A percentile compares a stretch with the other conserved stretches of the same genome.
phyloP scores from a whole-genome alignment of 2,329 filamentous ascomycete genomes.

The Colletotrichum ledebouriae region DNA sequence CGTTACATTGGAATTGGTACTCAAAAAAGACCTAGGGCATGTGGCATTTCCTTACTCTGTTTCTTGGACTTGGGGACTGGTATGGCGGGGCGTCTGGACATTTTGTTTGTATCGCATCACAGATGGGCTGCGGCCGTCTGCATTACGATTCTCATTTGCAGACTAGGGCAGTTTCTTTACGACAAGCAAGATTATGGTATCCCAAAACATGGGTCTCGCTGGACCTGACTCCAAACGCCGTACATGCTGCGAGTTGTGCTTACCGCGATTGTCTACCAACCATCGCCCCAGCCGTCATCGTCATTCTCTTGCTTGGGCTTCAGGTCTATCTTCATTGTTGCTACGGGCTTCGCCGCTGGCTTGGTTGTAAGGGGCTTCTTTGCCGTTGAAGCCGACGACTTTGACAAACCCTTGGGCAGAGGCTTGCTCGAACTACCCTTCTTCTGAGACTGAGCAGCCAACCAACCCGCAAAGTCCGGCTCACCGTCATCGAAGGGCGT shows the following conservation, averaged over 20 bases:
- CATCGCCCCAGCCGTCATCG: conserved; percentile 76
- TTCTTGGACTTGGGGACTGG: conserved; percentile 35
- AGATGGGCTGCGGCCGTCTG: conserved; percentile 35
- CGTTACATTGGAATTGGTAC: conserved; percentile 22
- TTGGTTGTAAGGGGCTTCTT: conserved; percentile 58
- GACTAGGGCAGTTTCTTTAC: conserved; percentile 24
- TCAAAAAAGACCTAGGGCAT: conserved; percentile 27
- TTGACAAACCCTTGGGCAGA: conserved; percentile 86
- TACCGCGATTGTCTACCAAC: conserved; percentile 61
- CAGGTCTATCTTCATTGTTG: conserved; percentile 77
- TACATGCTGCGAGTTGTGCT: conserved; percentile 30
- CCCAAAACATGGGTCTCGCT: conserved; percentile 19
- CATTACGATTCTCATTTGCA: conserved; percentile 30
- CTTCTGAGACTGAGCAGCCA: conserved; percentile 85
- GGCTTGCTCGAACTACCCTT: conserved; percentile 74
- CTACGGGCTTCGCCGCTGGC: conserved; percentile 56
- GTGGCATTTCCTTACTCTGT: conserved; percentile 19
- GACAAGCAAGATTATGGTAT: conserved; percentile 37
- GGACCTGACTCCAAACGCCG: conserved; percentile 37
- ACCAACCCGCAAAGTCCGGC: conserved; percentile 95
- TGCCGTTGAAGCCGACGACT: conserved; percentile 58
- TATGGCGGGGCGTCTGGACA: conserved; percentile 44
- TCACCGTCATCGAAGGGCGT: conserved; percentile 85
- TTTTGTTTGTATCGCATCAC: conserved; percentile 31
- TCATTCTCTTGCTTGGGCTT: conserved; percentile 74